A percentile compares a stretch with the other conserved stretches of the same genome.
These are phyloP conservation scores for Diacronema lutheri DNA, from an alignment of 78 protist genomes.

Conservation along the genomic window DNA sequence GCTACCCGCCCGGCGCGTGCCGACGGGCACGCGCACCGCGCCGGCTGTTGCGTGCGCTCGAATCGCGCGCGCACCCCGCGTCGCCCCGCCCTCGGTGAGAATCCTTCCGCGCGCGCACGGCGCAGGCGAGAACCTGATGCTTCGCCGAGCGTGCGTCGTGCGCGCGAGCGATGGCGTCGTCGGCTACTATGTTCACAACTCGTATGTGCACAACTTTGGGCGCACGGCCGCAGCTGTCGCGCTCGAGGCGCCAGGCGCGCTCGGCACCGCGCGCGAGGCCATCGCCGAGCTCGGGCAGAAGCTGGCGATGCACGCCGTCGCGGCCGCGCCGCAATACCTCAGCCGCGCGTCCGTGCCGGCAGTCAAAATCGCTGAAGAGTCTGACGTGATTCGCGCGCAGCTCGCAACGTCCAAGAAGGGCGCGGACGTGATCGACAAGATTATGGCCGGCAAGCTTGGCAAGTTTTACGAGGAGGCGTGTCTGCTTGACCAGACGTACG, in stretches of 20 bases:
- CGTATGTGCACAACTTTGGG: background rate
- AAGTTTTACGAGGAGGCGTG: background rate
- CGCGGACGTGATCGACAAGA: background rate
- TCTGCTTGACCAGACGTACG: background rate
- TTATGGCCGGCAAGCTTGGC: background rate
- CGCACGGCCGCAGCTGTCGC: background rate
- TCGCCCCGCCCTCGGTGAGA: too few species aligned
- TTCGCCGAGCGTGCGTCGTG: background rate
- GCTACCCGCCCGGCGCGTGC: background rate
- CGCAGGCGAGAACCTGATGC: background rate
- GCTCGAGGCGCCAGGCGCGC: background rate
- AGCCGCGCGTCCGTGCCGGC: background rate
- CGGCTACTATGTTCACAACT: background rate
- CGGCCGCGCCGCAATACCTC: background rate
- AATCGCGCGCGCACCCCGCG: background rate
- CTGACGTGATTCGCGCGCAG: background rate
- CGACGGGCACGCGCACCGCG: background rate
- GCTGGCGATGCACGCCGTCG: conserved; percentile 5
- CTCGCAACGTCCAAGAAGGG: background rate
- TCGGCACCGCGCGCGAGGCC: background rate
- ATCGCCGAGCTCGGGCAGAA: background rate
- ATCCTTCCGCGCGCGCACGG: too few species aligned
- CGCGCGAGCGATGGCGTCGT: background rate
- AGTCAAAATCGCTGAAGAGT: background rate
- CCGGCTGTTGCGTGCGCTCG: background rate